Base-by-base conservation (phyloP, 805 yeast genomes). In the Myxozyma geophila region DNA sequence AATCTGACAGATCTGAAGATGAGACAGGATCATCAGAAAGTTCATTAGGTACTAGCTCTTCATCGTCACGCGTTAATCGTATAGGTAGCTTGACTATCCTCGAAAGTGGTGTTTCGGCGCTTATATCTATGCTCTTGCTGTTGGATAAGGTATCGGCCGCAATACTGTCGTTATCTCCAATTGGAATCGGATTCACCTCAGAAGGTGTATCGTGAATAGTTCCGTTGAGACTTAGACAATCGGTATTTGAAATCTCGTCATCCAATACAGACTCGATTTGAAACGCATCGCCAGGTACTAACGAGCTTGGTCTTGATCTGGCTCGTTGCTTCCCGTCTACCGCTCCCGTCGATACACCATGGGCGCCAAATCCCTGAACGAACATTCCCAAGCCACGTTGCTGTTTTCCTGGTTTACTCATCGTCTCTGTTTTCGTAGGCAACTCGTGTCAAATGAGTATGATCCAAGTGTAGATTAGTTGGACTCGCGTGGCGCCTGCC, bases 21-120 rank as follows among this genome's bases (percentile, higher is more conserved):
- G 63, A 47, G 9, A 59, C 63, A 9, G 63, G 63, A 21, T 59
- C 63, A 41, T 59, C 63, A 2, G 63, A 47, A n/a, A 59, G 39
- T 19, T 59, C 50, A 1, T 48, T 17, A 4, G 63, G 63, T 3
- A 54, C 19, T 6, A 59, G 55, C 19, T 46, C 19, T 15, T 59
- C 59, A 17, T 39, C 23, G 28, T 58, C 56, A 19, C 36, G 39
- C 17, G 61, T 58, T 4, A 58, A 21, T 40, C 47, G 47, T 6
- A 56, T 48, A 10, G 51, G 49, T 10, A 54, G 43, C 37, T 35
- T 53, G 15, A 53, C 56, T 21, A 53, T 53, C 21, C 12, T 40
- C 9, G 56, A 53, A 9, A 23, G 17, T 4, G 43, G 36, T 7
- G 39, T n/a, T 21, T 12, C 40, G 47, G 19, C 2, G 17, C 6